Evolutionary conservation across 352 stramenopile species (phyloP), one percentile per base, ranked within the genome.

Genomic region (Phytophthora rubi): DNA sequence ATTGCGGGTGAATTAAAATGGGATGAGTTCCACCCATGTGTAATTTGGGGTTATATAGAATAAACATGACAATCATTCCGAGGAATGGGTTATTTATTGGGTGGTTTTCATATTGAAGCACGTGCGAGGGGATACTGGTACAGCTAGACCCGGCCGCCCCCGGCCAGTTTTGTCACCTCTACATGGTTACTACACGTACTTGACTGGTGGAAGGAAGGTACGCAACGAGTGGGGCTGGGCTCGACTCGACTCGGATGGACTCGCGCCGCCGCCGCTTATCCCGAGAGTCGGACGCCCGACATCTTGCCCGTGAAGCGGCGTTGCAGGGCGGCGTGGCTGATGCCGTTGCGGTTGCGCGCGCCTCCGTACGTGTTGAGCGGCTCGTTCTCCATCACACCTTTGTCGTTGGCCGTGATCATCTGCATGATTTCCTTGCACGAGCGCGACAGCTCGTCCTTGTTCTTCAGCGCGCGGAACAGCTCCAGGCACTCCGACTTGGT

Each of bases 241-340:
- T 76, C 58, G 57, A 71, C 68, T 71, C 32, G 49, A 71, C 59
- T 47, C 39, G 39, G n/a, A n/a, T 65, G 42, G 21, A 71, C 65
- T 55, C 15, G 32, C n/a, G 35, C 30, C 5, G 3, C 1, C 42
- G 39, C 44, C n/a, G 23, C 58, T 76, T 68, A 92, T 0, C 75
- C 57, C 33, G 77, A 88, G 39, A 90, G 78, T 33, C 75, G 73
- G 21, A 84, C 78, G 49, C 87, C 87, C 30, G 87, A 93, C 87
- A 93, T 93, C 73, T 92, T 92, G 80, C 87, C 87, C 48, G 87
- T 94, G 76, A 88, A 91, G 64, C 85, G 87, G 28, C 87, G 80
- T 69, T 94, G 87, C 16, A 94, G 75, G 16, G 85, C 82, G 21
- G 87, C 87, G 68, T 93, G 87, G 63, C 83, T 93, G 60, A 93